Evolutionary conservation across 2,329 filamentous ascomycete genomes (phyloP).

Genomic region (Arthrobotrys pseudoclavata): DNA sequence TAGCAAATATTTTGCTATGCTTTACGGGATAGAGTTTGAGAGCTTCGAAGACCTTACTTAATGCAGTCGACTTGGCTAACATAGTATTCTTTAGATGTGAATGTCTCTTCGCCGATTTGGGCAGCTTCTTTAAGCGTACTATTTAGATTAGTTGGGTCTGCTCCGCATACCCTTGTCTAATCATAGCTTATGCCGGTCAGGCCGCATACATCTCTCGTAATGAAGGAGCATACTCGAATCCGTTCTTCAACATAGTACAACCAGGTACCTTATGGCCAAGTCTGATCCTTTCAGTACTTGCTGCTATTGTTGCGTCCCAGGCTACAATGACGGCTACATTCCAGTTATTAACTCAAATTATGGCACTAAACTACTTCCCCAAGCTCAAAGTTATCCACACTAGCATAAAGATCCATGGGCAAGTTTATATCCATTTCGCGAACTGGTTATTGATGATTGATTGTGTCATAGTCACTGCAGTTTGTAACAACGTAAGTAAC

Average conservation of each 20-base stretch:
- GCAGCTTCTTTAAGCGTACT: constrained; percentile 77
- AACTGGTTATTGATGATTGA: constrained; percentile 85
- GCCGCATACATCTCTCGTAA: constrained; percentile 77
- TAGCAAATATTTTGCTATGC: constrained; percentile 79
- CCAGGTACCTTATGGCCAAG: constrained; percentile 77
- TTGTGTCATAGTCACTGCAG: constrained; percentile 79
- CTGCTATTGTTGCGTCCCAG: constrained; percentile 81
- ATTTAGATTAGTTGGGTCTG: constrained; percentile 81
- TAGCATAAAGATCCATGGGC: constrained; percentile 77
- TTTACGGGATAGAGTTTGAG: constrained; percentile 77
- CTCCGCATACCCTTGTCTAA: constrained; percentile 77
- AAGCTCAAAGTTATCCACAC: constrained; percentile 81
- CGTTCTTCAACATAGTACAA: constrained; percentile 79
- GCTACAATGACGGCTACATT: constrained; percentile 84
- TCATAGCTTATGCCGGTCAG: constrained; percentile 79
- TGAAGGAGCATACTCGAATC: constrained; percentile 76
- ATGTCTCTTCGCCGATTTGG: constrained; percentile 79
- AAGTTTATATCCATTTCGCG: constrained; percentile 80
- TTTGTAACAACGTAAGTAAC: constrained; percentile 76
- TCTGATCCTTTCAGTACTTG: constrained; percentile 77
- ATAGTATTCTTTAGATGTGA: constrained; percentile 67
- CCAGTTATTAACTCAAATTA: constrained; percentile 78
- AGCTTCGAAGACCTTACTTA: too few species aligned
- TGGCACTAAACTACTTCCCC: constrained; percentile 80
- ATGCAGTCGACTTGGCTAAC: constrained; percentile 4